Base-by-base conservation (phyloP, 1,284 basidiomycete genomes). In the Ceratobasidium sp. region DNA sequence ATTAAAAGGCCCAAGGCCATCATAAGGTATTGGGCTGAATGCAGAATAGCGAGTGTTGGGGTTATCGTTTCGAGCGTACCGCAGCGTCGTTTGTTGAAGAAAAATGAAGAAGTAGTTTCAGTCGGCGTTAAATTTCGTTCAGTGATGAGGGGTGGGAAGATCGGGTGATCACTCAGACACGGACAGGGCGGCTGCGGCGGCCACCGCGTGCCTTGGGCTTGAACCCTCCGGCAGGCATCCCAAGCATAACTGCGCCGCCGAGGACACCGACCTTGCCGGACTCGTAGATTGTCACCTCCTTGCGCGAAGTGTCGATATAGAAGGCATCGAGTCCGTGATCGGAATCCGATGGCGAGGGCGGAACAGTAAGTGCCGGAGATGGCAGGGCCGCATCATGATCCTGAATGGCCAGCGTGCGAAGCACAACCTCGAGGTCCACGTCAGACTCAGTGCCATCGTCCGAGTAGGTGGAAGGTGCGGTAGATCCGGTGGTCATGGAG, bases 191-290 rank as follows among this genome's bases (percentile, higher is more conserved):
- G 44, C 53, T 59, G 30, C 66, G 66, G 33, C 66, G 66, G 30
- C 66, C 66, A 48, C 66, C 66, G 54, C 66, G 66, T 21, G 42
- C 53, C 66, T 69, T 69, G 66, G 66, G 66, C 54, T 69, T 69
- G 66, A 69, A 42, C 14, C 66, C 54, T 30, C 71, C 71, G 48
- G 64, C 72, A 11, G 75, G 75, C 36, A 75, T 72, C 21, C 75
- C 75, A 44, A 75, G 75, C 75, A 75, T 75, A 56, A 75, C 75
- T 9, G 75, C 75, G 30, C 75, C 75, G 30, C 75, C 74, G 18
- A 75, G 72, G 58, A 75, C 75, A 28, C 75, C 75, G 54, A 75
- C 75, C 66, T 74, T 74, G 36, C 75, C 75, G 23, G 74, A 75
- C 74, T 75, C 75, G 73, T 75, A 75, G 30, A 73, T 74, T 18